Evolutionary conservation across 139 green algal species (phyloP).

Genomic region (Chloropicon primus): DNA sequence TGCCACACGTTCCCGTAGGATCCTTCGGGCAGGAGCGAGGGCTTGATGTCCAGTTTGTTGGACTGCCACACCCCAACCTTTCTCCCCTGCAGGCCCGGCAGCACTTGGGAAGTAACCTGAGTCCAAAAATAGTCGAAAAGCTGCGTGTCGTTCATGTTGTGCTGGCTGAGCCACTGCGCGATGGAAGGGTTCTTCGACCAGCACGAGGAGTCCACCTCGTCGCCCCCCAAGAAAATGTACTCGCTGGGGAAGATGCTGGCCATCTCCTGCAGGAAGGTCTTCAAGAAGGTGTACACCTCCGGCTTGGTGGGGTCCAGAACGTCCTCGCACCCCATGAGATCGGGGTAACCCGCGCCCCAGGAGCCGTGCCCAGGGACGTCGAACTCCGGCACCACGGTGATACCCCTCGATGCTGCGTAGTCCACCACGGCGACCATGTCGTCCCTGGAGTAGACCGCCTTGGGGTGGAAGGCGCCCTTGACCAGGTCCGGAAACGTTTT

Average conservation of each 20-base stretch:
- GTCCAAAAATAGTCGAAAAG: background rate
- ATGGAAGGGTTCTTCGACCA: conserved; percentile 40
- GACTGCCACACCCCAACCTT: background rate
- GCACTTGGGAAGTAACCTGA: background rate
- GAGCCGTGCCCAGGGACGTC: conserved; percentile 41
- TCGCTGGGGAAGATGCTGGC: conserved; percentile 28
- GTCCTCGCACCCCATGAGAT: conserved; percentile 29
- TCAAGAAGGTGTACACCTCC: conserved; percentile 20
- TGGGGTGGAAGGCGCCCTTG: conserved; percentile 15
- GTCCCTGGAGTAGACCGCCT: conserved; percentile 14
- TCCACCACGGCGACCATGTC: conserved; percentile 25
- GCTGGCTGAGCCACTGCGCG: conserved; percentile 22
- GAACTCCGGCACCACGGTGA: conserved; percentile 41
- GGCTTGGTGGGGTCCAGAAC: conserved; percentile 25
- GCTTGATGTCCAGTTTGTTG: background rate
- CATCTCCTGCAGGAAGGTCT: conserved; percentile 24
- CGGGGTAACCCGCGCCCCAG: conserved; percentile 31
- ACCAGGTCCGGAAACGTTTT: conserved; percentile 4
- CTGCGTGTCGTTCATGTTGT: conserved; percentile 7
- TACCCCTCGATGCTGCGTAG: conserved; percentile 29
- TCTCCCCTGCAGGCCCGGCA: background rate
- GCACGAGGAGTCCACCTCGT: conserved; percentile 43
- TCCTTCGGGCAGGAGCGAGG: background rate
- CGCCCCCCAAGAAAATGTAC: conserved; percentile 40
- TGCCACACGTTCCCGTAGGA: background rate